These are phyloP conservation scores for Ensete glaucum DNA, from an alignment of 176 grass and related monocot genomes.

Conservation along the genomic window DNA sequence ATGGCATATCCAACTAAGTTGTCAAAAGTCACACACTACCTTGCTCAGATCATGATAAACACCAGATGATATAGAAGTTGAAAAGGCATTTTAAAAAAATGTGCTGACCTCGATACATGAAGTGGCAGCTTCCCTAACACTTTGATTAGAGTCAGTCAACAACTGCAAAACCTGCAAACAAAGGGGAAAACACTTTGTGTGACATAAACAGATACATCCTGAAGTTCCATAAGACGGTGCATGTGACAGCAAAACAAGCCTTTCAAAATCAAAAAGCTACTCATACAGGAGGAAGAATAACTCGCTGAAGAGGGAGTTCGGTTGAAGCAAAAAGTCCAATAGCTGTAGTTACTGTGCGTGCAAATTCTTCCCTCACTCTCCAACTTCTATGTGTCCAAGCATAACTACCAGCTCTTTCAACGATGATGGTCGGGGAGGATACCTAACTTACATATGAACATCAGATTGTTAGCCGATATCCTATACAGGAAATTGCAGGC, in stretches of 20 bases:
- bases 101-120: conserved; percentile 72
- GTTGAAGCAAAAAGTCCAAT: conserved; percentile 67
- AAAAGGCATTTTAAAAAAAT: not conserved
- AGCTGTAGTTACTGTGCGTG: conserved; percentile 54
- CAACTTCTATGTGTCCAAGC: conserved; percentile 81
- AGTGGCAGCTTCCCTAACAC: conserved; percentile 80
- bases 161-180: conserved; percentile 56
- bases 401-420: conserved; percentile 91
- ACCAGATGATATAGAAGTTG: too few species aligned
- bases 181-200: not conserved
- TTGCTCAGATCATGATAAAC: not conserved
- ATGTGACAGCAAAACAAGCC: conserved; percentile 7
- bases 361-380: conserved; percentile 89
- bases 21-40: not conserved
- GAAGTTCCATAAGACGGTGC: not conserved
- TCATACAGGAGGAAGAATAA: conserved; percentile 71
- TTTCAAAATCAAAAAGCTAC: conserved; percentile 8
- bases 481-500: not conserved
- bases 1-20: not conserved
- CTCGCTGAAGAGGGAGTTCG: conserved; percentile 55
- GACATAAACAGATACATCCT: not conserved
- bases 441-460: conserved; percentile 35
- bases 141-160: conserved; percentile 88
- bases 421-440: conserved; percentile 79
- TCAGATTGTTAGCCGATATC: not conserved